A percentile compares a stretch with the other conserved stretches of the same genome.
phyloP scores from a whole-genome alignment of 1,284 basidiomycete species.

The Moesziomyces parantarcticus region DNA sequence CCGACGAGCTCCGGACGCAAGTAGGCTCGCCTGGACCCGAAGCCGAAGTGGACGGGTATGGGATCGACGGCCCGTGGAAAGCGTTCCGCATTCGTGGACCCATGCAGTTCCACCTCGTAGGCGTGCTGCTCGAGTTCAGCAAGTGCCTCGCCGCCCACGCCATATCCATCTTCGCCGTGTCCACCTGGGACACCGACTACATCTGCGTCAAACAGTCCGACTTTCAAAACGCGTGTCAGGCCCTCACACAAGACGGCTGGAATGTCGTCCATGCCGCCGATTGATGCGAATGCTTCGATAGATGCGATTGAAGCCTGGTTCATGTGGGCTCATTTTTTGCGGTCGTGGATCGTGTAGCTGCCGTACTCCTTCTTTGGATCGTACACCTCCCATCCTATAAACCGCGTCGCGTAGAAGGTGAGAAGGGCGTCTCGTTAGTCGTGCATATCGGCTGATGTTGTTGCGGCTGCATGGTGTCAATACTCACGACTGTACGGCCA shows the following conservation, averaged over 20 bases:
- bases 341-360: constrained; percentile 55
- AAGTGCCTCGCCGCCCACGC: constrained; percentile 21
- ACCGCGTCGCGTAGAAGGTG: neutral
- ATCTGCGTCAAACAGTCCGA: constrained; percentile 34
- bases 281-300: constrained; percentile 2
- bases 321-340: constrained; percentile 18
- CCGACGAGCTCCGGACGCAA: constrained; percentile 5
- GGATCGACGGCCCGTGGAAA: constrained; percentile 31
- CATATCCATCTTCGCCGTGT: constrained; percentile 46
- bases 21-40: constrained; percentile 1
- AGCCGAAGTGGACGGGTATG: constrained; percentile 10
- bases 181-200: constrained; percentile 47
- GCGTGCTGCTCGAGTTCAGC: constrained; percentile 40
- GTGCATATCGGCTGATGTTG: neutral
- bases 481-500: constrained; percentile 78
- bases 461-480: neutral
- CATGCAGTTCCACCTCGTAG: constrained; percentile 44
- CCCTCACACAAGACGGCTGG: constrained; percentile 34
- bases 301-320: neutral
- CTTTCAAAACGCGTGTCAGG: constrained; percentile 15
- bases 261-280: constrained; percentile 20
- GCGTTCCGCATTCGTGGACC: constrained; percentile 41
- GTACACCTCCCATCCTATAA: constrained; percentile 59
- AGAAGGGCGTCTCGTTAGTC: neutral
- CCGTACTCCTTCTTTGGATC: constrained; percentile 62